Evolutionary conservation across 768 basidiomycete genomes (phyloP), one percentile per base, ranked within the genome.

Genomic region (Phlebiopsis flavidoalba): DNA sequence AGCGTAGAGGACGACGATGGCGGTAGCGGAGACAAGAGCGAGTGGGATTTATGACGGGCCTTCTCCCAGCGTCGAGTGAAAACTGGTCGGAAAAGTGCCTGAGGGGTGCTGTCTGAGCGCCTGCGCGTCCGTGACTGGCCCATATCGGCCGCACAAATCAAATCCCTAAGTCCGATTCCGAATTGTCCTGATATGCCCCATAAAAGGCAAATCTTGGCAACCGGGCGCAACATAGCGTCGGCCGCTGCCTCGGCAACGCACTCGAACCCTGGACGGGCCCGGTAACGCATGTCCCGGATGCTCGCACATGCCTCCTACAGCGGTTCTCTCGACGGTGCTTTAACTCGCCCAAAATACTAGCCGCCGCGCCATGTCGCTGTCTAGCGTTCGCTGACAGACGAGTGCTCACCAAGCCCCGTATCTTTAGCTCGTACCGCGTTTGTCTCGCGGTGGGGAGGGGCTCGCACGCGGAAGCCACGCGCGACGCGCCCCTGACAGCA

Each of bases 1-100:
- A 60, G 66, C 61, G 24, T 63, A 54, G 60, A 31, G 26, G 26
- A 31, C 26, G 57, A 6, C 59, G 63, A 15, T 57, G 67, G 50
- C 12, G 40, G 53, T 26, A 24, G 57, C 31, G 19, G 61, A 26
- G 17, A 31, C 24, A 31, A 31, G 45, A n/a, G 54, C 37, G 53
- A 45, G 60, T 48, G 48, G 50, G 53, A 33, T 56, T 37, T 50
- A 24, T 24, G 60, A 57, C 54, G 33, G 26, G 47, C 51, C 24
- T 21, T 48, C 33, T 11, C 12, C 47, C 31, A 33, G 46, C 33
- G 57, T 50, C 43, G 33, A 58, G 48, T 57, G 40, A n/a, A n/a
- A n/a, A 57, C 55, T 57, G 40, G 40, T 33, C 31, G 58, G n/a
- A 60, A 60, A 60, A 60, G 52, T 53, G 58, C 58, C 52, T 60